Evolutionary conservation across 805 yeast genomes (phyloP), one percentile per base, ranked within the genome.

Genomic region (Starmerella bombi): DNA sequence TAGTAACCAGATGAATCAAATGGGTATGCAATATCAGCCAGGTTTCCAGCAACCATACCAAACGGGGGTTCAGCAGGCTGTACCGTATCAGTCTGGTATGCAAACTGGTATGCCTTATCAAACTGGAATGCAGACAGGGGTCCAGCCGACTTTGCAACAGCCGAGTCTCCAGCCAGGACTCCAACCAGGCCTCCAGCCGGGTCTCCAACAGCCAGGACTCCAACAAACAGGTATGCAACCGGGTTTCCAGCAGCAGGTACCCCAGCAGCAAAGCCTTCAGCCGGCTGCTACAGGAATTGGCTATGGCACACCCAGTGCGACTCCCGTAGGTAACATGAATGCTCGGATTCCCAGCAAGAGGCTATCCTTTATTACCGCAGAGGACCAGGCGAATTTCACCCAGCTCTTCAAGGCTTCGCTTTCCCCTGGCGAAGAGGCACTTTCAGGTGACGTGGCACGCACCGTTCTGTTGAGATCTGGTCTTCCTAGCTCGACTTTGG

Each of bases 371-470:
- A 74, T 88, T 46, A 75, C 93, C 3, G 78, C 80, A 19, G 74
- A 72, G 25, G 96, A 88, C 58, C 97, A 88, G 63, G 71, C 72
- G 43, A 80, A 82, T 58, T 88, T 81, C 56, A 95, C 84, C 60
- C 76, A 77, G 52, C 65, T 88, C 50, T 88, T 88, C 59, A 66
- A 88, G 50, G 70, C 83, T 17, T 78, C 85, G 18, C 88, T 86
- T 21, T 36, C 44, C 17, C 63, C 66, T 16, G 78, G 80, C n/a
- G 85, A 79, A 47, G 73, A 64, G 45, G 68, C 83, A 3, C 41
- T 63, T 25, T 34, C 54, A 14, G 67, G 68, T 9, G 77, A 74
- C 34, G 65, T 79, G 5, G 93, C 94, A 14, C 74, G 86, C 50
- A 77, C 75, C 46, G 77, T 88, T 44, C 66, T 88, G 51, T 65